phyloP scores from a whole-genome alignment of 169 alveolate genomes.

The Eimeria zaria region DNA sequence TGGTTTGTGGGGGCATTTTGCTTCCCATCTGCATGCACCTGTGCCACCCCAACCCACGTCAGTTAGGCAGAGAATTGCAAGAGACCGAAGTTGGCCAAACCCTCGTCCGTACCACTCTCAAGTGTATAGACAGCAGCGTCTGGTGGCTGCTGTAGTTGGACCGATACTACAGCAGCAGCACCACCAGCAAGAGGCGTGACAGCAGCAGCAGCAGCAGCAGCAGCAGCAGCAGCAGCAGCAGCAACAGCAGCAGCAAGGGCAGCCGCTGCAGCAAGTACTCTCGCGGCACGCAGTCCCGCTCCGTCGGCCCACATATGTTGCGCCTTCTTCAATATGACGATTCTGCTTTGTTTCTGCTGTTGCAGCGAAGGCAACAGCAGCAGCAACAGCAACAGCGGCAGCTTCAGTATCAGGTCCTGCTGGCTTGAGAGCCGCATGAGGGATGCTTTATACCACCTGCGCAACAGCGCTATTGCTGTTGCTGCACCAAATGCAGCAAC shows the following conservation, averaged over 20 bases:
- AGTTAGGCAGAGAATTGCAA: slow-evolving; percentile 52
- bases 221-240: too few relatives aligned
- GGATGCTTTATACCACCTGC: too few relatives aligned
- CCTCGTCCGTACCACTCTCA: slow-evolving; percentile 25
- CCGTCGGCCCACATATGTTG: too few relatives aligned
- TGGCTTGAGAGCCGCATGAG: too few relatives aligned
- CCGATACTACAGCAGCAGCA: too few relatives aligned
- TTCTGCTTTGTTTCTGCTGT: too few relatives aligned
- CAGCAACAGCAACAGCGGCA: too few relatives aligned
- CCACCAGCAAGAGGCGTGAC: background rate
- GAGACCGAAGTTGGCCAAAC: slow-evolving; percentile 34
- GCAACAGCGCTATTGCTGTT: too few relatives aligned
- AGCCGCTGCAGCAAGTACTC: background rate
- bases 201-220: slow-evolving; percentile 41
- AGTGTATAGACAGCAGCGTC: slow-evolving; percentile 15
- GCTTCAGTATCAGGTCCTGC: too few relatives aligned
- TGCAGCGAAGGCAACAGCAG: too few relatives aligned
- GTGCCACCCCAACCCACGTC: slow-evolving; percentile 79
- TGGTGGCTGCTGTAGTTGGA: slow-evolving; percentile 67
- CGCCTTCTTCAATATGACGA: too few relatives aligned
- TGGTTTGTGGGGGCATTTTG: slow-evolving; percentile 69
- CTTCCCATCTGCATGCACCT: slow-evolving; percentile 82
- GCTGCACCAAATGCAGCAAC: too few relatives aligned
- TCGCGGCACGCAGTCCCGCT: background rate
- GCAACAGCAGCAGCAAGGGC: slow-evolving; percentile 1